Evolutionary conservation across 176 grass and related monocot genomes (phyloP).

Genomic region (Elymus sibiricus): DNA sequence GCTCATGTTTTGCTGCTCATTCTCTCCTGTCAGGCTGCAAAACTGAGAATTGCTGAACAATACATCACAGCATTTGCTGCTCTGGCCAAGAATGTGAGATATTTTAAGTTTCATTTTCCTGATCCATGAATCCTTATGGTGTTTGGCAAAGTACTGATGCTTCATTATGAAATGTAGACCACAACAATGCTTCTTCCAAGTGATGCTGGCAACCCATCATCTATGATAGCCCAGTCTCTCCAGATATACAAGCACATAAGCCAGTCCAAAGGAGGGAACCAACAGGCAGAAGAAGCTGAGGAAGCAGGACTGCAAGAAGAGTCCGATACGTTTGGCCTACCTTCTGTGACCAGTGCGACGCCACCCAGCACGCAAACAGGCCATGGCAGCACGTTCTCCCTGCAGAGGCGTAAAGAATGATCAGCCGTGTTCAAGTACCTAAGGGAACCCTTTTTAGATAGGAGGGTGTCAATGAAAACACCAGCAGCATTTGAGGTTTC

Average conservation of each 20-base stretch:
- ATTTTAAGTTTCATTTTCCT: not conserved
- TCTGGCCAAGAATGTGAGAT: slow-evolving; percentile 69
- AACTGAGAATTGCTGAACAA: slow-evolving; percentile 84
- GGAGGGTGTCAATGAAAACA: slow-evolving; percentile 7
- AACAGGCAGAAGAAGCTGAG: slow-evolving; percentile 8
- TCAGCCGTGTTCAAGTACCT: not conserved
- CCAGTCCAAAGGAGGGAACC: slow-evolving; percentile 17
- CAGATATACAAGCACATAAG: slow-evolving; percentile 64
- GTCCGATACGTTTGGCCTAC: not conserved
- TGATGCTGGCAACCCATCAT: slow-evolving; percentile 43
- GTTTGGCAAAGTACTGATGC: not conserved
- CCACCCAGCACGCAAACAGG: not conserved
- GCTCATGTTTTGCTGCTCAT: not conserved
- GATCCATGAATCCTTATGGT: not conserved
- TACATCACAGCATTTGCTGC: slow-evolving; percentile 71
- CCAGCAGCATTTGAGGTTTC: slow-evolving; percentile 5
- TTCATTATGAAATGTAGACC: slow-evolving; percentile 36
- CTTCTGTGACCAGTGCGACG: slow-evolving; percentile 16
- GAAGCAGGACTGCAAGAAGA: slow-evolving; percentile 17
- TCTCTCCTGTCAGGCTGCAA: slow-evolving; percentile 54
- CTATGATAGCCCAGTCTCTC: slow-evolving; percentile 74
- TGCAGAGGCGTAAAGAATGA: slow-evolving; percentile 24
- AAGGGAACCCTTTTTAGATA: slow-evolving; percentile 24
- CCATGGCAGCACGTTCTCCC: slow-evolving; percentile 6
- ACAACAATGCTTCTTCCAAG: slow-evolving; percentile 75